Percentiles rank a stretch among this genome's conserved stretches.
These are phyloP conservation scores for Candida sp. DNA, from an alignment of 1,139 yeast species.

Conservation along the genomic window DNA sequence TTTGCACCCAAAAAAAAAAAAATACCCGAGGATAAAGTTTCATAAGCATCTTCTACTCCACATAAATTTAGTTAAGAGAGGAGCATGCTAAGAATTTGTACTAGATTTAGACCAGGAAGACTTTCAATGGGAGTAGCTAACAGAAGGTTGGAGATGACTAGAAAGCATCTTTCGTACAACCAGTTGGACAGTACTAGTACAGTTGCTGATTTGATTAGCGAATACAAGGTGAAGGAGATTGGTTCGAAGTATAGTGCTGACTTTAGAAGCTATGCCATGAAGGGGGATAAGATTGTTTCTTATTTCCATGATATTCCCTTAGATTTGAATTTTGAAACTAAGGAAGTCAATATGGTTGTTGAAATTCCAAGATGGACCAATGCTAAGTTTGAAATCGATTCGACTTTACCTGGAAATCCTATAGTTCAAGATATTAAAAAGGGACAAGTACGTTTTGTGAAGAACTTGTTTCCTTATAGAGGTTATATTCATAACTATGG, in stretches of 20 bases:
- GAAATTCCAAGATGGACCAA: constrained; percentile 93
- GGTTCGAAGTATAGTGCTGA: constrained; percentile 34
- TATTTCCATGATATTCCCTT: constrained; percentile 79
- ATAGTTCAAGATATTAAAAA: constrained; percentile 84
- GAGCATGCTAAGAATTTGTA: background rate
- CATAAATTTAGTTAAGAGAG: background rate
- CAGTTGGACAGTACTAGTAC: background rate
- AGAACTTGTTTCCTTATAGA: constrained; percentile 86
- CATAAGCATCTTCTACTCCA: background rate
- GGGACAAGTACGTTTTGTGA: constrained; percentile 78
- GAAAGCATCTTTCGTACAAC: background rate
- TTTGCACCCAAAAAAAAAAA: background rate
- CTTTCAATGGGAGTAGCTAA: background rate
- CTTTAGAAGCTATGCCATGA: constrained; percentile 38
- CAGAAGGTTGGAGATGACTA: background rate
- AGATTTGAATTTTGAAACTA: constrained; percentile 59
- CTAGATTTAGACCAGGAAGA: background rate
- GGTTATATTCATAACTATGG: constrained; percentile 94
- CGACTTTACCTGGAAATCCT: constrained; percentile 67
- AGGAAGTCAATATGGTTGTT: constrained; percentile 79
- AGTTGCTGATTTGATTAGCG: background rate
- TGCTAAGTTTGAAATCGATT: constrained; percentile 82
- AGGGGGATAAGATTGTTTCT: constrained; percentile 69
- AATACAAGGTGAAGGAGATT: background rate
- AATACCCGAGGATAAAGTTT: background rate